Percentiles rank a stretch among this genome's conserved stretches.
Conservation (phyloP, 345 rosid genomes). For the Melaleuca alternifolia region DNA sequence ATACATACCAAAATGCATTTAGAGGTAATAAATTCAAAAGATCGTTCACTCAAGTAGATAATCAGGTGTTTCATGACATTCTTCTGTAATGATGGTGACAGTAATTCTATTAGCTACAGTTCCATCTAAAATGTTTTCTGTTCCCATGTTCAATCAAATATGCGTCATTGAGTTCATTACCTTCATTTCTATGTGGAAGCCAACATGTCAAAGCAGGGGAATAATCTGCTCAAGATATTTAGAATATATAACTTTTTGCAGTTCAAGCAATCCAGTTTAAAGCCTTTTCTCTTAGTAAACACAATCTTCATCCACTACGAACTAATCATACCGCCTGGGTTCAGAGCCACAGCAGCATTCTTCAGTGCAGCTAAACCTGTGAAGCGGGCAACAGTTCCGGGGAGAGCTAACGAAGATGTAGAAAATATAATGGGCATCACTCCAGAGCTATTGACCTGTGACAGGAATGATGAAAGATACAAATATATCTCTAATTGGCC, state of each 20-base stretch:
- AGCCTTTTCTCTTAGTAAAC: background rate
- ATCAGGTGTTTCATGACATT: background rate
- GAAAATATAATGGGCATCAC: constrained; percentile 98
- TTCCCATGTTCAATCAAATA: background rate
- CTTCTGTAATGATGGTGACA: background rate
- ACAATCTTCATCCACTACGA: background rate
- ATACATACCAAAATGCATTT: background rate
- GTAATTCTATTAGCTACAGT: background rate
- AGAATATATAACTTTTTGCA: background rate
- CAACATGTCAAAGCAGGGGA: background rate
- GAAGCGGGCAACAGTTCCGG: constrained; percentile 85
- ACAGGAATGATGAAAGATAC: background rate
- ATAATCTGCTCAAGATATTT: background rate
- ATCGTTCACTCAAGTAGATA: background rate
- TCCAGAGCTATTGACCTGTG: constrained; percentile 86
- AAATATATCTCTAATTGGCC: background rate
- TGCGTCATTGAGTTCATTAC: background rate
- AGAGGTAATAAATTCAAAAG: background rate
- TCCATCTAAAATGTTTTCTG: background rate
- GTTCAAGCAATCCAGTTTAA: background rate
- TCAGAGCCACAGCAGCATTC: constrained; percentile 76
- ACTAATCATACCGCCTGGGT: constrained; percentile 66
- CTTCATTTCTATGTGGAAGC: background rate
- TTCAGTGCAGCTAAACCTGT: constrained; percentile 76
- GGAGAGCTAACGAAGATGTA: constrained; percentile 92